Base-by-base conservation (phyloP, 768 basidiomycete genomes). In the Rhizopogon roseolus region DNA sequence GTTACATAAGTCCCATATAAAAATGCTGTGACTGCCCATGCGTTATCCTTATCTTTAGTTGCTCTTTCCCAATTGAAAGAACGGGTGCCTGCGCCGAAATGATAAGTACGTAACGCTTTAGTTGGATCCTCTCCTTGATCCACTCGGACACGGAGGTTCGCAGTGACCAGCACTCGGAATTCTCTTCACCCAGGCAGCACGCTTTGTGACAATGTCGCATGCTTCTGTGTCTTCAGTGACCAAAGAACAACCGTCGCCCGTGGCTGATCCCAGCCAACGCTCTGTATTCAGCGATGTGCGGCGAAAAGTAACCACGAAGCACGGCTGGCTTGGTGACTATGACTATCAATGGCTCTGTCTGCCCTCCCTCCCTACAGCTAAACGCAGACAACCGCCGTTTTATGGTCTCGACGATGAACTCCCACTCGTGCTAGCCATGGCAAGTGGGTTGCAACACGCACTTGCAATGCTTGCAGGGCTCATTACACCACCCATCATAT, bases 281-380 rank as follows among this genome's bases (percentile, higher is more conserved):
- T 52, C 60, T 9, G 28, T 14, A 11, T 52, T 51, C 1, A 42
- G 50, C 7, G 27, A 50, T 36, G 36, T 71, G 32, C 62, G 60
- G 13, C 62, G 52, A 39, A 80, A 78, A 63, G 29, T 79, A 43
- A 76, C 77, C 5, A 78, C 79, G 2, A 72, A 68, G 57, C 71
- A 85, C 41, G 89, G 90, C 7, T 93, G 90, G 90, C 54, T 92
- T n/a, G 90, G 90, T 0, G 85, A 86, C 64, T 93, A 91, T 63
- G 81, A 92, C 71, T 92, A 88, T 62, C 77, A 71, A 7, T 86
- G 82, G 80, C 76, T 90, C 52, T 91, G 89, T 64, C 78, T 74
- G 17, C 89, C 90, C 2, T 68, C 73, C 1, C 72, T 90, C 0
- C 90, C 90, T 0, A 65, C 64, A 22, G 68, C 71, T 16, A 62